Base-by-base conservation (phyloP, 2,329 filamentous ascomycete genomes). In the Colletotrichum sp. region DNA sequence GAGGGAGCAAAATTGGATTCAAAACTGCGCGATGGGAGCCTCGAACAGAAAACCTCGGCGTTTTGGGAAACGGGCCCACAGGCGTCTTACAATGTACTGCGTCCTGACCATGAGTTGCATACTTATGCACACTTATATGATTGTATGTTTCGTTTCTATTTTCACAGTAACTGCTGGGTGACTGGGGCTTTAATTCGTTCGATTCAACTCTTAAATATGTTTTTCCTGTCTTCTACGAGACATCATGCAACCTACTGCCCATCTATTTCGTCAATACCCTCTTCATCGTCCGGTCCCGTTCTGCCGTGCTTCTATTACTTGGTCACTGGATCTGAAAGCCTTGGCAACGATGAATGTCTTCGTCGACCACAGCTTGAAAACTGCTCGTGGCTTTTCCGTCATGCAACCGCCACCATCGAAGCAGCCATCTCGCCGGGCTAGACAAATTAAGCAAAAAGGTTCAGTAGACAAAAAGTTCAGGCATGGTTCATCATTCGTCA, bases 401-500 rank as follows among this genome's bases (percentile, higher is more conserved):
- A 6, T 52, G n/a, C 6, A 52, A 22, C 9, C 19, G 36, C 36
- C 36, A 16, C 16, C 16, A 39, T 15, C 36, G 16, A 39, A 39
- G 16, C 7, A 19, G 8, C 8, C 3, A n/a, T 19, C 8, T 44
- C 5, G 39, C 16, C 9, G 9, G 19, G 19, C 19, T 22, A 13
- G 1, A 13, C 44, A 22, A 4, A 52, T 22, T n/a, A 22, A 22
- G 12, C 2, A 52, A 19, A 1, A 13, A 3, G 44, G 44, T n/a
- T 22, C 44, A 22, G 2, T 22, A 3, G 0, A 52, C n/a, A 15
- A 34, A 36, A 63, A 3, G 30, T 8, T 32, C 2, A 12, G 25
- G 3, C 1, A 12, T 66, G 19, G 16, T 15, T 76, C 70, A 30
- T 73, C 27, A 73, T 44, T 63, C 64, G 44, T 76, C 34, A 65